phyloP scores from a whole-genome alignment of 805 yeast species.

The Pichia rugopelliculosa region DNA sequence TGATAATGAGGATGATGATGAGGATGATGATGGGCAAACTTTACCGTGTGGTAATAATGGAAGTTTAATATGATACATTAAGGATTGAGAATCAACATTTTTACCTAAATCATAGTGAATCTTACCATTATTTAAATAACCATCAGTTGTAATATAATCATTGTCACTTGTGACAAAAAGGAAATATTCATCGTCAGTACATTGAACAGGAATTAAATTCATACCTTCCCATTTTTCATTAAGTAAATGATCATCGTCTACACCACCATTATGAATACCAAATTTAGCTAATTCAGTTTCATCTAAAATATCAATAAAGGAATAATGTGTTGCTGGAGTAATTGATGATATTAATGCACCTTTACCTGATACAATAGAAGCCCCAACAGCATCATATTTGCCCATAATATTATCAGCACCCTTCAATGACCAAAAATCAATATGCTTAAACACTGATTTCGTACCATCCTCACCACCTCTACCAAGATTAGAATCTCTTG shows the following conservation, averaged over 20 bases:
- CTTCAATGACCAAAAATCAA: conserved; percentile 23
- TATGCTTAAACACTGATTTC: conserved; percentile 23
- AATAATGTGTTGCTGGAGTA: conserved; percentile 21
- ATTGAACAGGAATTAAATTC: conserved; percentile 25
- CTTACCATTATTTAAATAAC: conserved; percentile 22
- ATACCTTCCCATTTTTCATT: conserved; percentile 31
- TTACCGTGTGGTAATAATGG: conserved; percentile 18
- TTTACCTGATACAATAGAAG: conserved; percentile 20
- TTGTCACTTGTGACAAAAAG: conserved; percentile 24
- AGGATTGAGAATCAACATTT: conserved; percentile 25
- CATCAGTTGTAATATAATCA: conserved; percentile 28
- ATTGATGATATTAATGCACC: conserved; percentile 21
- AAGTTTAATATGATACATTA: conserved; percentile 24
- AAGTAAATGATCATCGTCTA: conserved; percentile 17
- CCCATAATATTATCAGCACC: conserved; percentile 27
- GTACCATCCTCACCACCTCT: conserved; percentile 19
- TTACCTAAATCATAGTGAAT: conserved; percentile 23
- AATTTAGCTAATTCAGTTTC: conserved; percentile 23
- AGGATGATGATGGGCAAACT: conserved; percentile 6
- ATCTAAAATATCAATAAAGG: conserved; percentile 23
- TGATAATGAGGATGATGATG: conserved; percentile 1
- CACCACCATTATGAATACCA: conserved; percentile 30
- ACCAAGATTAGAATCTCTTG: conserved; percentile 26
- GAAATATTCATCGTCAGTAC: conserved; percentile 26
- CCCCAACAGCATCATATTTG: conserved; percentile 23